Evolutionary conservation across 2,329 filamentous ascomycete genomes (phyloP), one percentile per base, ranked within the genome.

Genomic region (Botrytis fabae): DNA sequence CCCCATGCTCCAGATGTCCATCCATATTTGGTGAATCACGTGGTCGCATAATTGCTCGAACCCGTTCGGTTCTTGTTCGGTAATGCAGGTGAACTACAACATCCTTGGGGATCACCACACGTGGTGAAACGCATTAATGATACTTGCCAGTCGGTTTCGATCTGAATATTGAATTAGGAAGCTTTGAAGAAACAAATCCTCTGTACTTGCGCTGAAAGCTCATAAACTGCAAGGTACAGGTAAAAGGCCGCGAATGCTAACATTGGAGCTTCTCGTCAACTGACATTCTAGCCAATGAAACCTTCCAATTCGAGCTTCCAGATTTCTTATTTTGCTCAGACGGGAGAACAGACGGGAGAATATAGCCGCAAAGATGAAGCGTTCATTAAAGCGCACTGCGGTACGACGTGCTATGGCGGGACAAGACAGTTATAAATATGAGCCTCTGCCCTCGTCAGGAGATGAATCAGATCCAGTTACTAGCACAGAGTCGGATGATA

Each of bases 381-480:
- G 73, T 35, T 48, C 66, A 71, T n/a, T 75, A 54, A 71, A 71
- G 40, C 66, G 62, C n/a, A 38, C 68, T 46, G 74, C 57, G 16
- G 44, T 38, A 42, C 38, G 44, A 6, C n/a, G 38, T 10, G 35
- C 25, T 57, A 65, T 54, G 60, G 61, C 28, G 20, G 32, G 60
- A n/a, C 46, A 70, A 28, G 60, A 70, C 42, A 28, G 18, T 18
- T 71, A 76, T 76, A 78, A 76, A 70, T 78, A 79, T 74, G 75
- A 76, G 22, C 54, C 76, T 59, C 40, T 79, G 16, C 59, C 75
- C 12, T 69, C 72, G 12, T 48, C 32, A 28, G 60, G 44, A 18
- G 42, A 57, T 6, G 60, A 66, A 42, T 70, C 70, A 35, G 73
- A 74, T 62, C 48, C 60, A 42, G 68, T 71, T 20, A 60, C 68